These are phyloP conservation scores for Chaetomium cochliodes DNA, from an alignment of 495 filamentous ascomycete species.

Conservation along the genomic window DNA sequence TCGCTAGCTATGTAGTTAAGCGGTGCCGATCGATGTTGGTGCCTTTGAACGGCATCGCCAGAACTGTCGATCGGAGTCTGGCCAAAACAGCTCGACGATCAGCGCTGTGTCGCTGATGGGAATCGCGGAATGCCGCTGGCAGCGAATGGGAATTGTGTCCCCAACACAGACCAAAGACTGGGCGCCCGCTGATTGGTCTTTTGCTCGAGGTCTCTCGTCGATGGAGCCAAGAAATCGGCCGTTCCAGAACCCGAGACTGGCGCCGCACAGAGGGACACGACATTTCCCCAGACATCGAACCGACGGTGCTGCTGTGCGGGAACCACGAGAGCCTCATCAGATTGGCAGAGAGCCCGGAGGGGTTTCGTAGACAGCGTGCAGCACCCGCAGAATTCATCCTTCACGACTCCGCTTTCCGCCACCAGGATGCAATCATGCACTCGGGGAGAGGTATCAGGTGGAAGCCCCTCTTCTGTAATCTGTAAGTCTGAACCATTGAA, in stretches of 20 bases:
- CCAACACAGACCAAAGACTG: neutral
- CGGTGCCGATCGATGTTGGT: neutral
- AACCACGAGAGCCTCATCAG: slow-evolving; percentile 3
- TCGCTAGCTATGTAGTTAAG: too few species aligned
- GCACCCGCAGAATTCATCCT: too few species aligned
- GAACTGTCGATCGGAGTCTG: neutral
- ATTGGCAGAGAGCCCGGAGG: too few species aligned
- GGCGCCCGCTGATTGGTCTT: slow-evolving; percentile 10
- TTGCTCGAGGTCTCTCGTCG: neutral
- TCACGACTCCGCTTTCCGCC: too few species aligned
- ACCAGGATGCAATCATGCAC: too few species aligned
- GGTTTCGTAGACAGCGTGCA: too few species aligned
- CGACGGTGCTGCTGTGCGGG: neutral
- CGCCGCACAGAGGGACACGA: neutral
- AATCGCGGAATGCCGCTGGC: slow-evolving; percentile 20
- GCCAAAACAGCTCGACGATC: neutral
- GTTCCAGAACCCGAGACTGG: slow-evolving; percentile 29
- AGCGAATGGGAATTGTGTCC: slow-evolving; percentile 18
- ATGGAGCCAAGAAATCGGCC: slow-evolving; percentile 22
- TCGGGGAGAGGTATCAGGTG: too few species aligned
- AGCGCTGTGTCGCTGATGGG: slow-evolving; percentile 8
- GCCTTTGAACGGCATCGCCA: neutral
- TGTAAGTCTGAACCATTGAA: too few species aligned
- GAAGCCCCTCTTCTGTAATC: too few species aligned
- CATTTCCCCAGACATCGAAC: neutral